Base-by-base conservation (phyloP, 1,139 yeast genomes). In the Hansenula sp. region DNA sequence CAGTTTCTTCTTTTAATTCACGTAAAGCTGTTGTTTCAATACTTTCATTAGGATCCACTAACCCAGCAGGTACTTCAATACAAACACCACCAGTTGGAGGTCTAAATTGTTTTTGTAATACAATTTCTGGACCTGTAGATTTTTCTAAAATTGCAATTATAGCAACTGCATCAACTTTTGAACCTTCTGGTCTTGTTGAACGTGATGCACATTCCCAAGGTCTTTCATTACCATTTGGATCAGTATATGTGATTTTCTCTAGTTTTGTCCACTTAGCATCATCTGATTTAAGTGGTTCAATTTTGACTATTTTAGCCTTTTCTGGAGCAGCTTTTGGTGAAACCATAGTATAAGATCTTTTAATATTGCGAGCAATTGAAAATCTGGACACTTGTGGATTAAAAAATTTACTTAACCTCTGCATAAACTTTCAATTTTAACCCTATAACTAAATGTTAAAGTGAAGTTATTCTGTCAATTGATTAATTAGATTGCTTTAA, bases 151-250 rank as follows among this genome's bases (percentile, higher is more conserved):
- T 66, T 0, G 95, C 90, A 21, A 89, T 68, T 34, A 90, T 82
- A 1, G 92, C 89, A n/a, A 89, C 96, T 7, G 95, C 96, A 59
- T 90, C 97, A 20, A 82, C 71, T 13, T 77, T 77, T 10, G 82
- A 68, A 13, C 81, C 80, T 26, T 65, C 70, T 6, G 82, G 79
- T 46, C 96, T 71, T 8, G 97, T 90, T 36, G 82, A 75, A 49
- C 98, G 73, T 1, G 87, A 77, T 3, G 95, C 94, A 76, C 82
- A 82, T 64, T 92, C 98, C 97, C 97, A 92, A 39, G 79, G 83
- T 34, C 72, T 51, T 38, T 48, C 55, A 7, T 50, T 60, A 1
- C 95, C 95, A 29, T 66, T 65, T 11, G 96, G 92, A 51, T 82
- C 89, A 16, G 58, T 54, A 61, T 88, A 90, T 44, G 78, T 73